Percentiles rank a stretch among this genome's conserved stretches.
These are phyloP conservation scores for Filobasidium wieringae DNA, from an alignment of 768 basidiomycete genomes.

Conservation along the genomic window DNA sequence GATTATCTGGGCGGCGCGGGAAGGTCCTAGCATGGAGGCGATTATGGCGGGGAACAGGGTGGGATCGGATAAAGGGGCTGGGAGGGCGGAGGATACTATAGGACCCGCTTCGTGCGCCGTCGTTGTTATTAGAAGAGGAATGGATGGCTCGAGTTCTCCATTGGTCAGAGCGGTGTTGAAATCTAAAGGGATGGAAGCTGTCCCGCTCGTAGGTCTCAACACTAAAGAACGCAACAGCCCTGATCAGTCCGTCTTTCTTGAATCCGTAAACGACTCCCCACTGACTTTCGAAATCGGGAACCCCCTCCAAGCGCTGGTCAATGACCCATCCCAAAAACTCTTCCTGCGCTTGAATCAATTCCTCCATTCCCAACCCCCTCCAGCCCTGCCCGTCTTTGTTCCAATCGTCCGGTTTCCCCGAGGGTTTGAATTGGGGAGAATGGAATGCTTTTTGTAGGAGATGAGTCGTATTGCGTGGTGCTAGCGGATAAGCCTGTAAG, in stretches of 20 bases:
- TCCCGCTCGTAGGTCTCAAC: constrained; percentile 42
- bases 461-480: neutral
- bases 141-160: constrained; percentile 40
- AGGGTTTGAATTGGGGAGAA: neutral
- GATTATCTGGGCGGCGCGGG: neutral
- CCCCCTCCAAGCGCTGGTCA: neutral
- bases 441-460: neutral
- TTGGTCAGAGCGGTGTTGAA: constrained; percentile 44
- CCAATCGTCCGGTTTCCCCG: neutral
- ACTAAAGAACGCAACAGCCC: constrained; percentile 17
- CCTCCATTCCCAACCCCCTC: neutral
- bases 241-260: neutral
- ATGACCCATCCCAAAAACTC: neutral
- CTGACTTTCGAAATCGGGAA: constrained; percentile 21
- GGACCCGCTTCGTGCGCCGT: constrained; percentile 60
- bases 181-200: constrained; percentile 49
- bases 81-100: constrained; percentile 42
- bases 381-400: neutral
- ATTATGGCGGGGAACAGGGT: neutral
- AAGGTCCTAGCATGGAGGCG: neutral
- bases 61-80: constrained; percentile 24
- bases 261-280: neutral
- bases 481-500: neutral
- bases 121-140: constrained; percentile 60
- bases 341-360: neutral